Evolutionary conservation across 805 yeast genomes (phyloP).

Genomic region (Sugiyamaella smithiae): DNA sequence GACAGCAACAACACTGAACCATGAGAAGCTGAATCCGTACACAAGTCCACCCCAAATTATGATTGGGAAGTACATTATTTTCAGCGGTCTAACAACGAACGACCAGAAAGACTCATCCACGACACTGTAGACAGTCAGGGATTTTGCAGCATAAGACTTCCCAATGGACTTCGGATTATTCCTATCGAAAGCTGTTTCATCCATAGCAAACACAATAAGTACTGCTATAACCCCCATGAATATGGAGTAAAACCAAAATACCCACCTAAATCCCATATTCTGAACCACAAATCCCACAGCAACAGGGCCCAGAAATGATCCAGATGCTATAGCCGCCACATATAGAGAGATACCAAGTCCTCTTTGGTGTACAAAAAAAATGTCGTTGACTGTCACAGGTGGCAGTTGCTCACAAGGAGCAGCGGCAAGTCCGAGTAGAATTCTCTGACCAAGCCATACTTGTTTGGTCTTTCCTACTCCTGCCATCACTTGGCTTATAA

Average conservation of each 20-base stretch:
- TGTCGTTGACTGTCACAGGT: conserved; percentile 57
- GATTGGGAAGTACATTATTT: conserved; percentile 47
- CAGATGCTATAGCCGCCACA: conserved; percentile 56
- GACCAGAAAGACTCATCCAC: conserved; percentile 41
- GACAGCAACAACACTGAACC: conserved; percentile 62
- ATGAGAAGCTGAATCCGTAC: conserved; percentile 57
- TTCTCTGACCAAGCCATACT: conserved; percentile 54
- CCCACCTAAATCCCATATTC: conserved; percentile 53
- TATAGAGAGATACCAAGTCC: conserved; percentile 58
- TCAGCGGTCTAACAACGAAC: conserved; percentile 54
- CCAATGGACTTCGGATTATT: conserved; percentile 2
- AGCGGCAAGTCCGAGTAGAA: conserved; percentile 57
- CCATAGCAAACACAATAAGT: conserved; percentile 51
- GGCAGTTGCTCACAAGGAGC: conserved; percentile 62
- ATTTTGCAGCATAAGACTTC: conserved; percentile 31
- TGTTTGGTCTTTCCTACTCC: conserved; percentile 49
- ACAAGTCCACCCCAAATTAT: conserved; percentile 51
- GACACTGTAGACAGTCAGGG: conserved; percentile 44
- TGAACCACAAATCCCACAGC: conserved; percentile 53
- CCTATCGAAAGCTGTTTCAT: conserved; percentile 44
- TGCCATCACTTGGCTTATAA: conserved; percentile 54
- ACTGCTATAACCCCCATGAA: conserved; percentile 47
- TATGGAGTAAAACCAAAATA: conserved; percentile 56
- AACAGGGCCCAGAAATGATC: conserved; percentile 57
- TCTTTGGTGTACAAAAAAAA: conserved; percentile 58